These are phyloP conservation scores for Lachancea cidri DNA, from an alignment of 805 yeast genomes.

Conservation along the genomic window DNA sequence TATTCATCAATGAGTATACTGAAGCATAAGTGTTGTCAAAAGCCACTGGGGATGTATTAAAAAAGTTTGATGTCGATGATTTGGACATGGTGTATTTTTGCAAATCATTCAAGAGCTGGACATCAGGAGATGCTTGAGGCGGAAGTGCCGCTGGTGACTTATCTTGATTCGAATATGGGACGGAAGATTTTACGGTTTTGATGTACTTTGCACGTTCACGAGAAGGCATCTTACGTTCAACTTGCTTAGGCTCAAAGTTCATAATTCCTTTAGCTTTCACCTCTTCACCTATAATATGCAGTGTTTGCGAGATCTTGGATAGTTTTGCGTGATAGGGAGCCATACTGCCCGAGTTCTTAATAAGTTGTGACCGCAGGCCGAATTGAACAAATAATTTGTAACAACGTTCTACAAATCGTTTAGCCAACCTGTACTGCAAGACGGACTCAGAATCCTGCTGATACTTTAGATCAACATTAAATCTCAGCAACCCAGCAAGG, in stretches of 20 bases:
- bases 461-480: slow-evolving; percentile 55
- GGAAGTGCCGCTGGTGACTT: slow-evolving; percentile 11
- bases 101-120: slow-evolving; percentile 16
- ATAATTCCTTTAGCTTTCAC: slow-evolving; percentile 32
- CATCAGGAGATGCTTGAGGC: slow-evolving; percentile 8
- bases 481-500: slow-evolving; percentile 52
- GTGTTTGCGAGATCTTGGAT: slow-evolving; percentile 31
- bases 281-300: slow-evolving; percentile 33
- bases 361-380: slow-evolving; percentile 35
- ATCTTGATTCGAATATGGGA: slow-evolving; percentile 2
- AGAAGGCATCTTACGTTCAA: slow-evolving; percentile 22
- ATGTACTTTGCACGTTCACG: slow-evolving; percentile 22
- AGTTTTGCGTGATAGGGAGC: slow-evolving; percentile 24
- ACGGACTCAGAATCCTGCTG: slow-evolving; percentile 38
- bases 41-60: slow-evolving; percentile 34
- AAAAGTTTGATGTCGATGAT: slow-evolving; percentile 21
- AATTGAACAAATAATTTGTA: slow-evolving; percentile 42
- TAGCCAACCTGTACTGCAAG: slow-evolving; percentile 45
- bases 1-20: slow-evolving; percentile 60
- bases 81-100: slow-evolving; percentile 29
- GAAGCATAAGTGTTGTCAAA: slow-evolving; percentile 49
- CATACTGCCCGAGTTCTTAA: slow-evolving; percentile 23
- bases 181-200: slow-evolving; percentile 6
- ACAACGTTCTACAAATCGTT: slow-evolving; percentile 59
- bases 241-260: slow-evolving; percentile 22